phyloP scores from a whole-genome alignment of 2,329 filamentous ascomycete species.

The Aspergillus clavatus region DNA sequence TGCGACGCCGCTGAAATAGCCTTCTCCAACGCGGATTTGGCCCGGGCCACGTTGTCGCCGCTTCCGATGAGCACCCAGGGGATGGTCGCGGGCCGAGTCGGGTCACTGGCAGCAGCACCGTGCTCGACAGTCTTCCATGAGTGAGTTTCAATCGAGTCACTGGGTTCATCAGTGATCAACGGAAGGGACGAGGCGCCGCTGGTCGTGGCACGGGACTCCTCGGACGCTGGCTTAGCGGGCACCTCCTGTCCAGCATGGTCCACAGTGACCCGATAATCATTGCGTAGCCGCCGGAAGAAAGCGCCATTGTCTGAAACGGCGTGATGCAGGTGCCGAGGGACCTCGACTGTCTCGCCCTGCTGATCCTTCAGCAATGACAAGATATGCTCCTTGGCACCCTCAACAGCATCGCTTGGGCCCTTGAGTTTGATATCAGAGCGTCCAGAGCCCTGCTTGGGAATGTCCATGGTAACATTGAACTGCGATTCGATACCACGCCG shows the following conservation, averaged over 20 bases:
- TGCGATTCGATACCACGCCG: constrained; percentile 80
- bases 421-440: constrained; percentile 82
- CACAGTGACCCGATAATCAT: constrained; percentile 81
- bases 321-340: constrained; percentile 81
- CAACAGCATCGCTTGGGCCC: constrained; percentile 72
- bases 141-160: constrained; percentile 60
- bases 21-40: constrained; percentile 66
- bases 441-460: constrained; percentile 81
- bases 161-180: constrained; percentile 85
- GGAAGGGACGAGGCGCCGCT: constrained; percentile 63
- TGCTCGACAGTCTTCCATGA: constrained; percentile 76
- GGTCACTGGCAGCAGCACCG: constrained; percentile 20
- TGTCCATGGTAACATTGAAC: constrained; percentile 81
- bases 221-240: constrained; percentile 61
- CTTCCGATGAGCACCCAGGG: constrained; percentile 85
- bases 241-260: constrained; percentile 80
- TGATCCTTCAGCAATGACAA: constrained; percentile 71
- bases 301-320: constrained; percentile 75
- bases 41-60: constrained; percentile 74
- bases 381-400: constrained; percentile 84
- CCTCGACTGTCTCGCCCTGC: constrained; percentile 78
- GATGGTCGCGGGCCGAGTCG: constrained; percentile 38
- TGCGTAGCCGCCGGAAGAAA: constrained; percentile 86
- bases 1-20: constrained; percentile 60
- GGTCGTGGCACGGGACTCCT: constrained; percentile 47